phyloP scores from a whole-genome alignment of 2,329 filamentous ascomycete genomes.

The Elsinoe ampelina region DNA sequence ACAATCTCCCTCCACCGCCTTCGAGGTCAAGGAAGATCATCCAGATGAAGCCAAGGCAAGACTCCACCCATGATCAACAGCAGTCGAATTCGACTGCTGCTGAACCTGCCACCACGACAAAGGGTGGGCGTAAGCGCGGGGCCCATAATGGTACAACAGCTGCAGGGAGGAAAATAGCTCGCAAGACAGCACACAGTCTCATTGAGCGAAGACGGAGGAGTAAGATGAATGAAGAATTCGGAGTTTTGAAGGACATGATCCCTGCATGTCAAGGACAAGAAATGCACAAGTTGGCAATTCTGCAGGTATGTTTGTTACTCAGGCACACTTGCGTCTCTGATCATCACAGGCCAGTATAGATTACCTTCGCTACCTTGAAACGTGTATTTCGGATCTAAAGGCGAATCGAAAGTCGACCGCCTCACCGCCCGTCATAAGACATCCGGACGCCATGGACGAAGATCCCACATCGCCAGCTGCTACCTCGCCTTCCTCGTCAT shows the following conservation, averaged over 20 bases:
- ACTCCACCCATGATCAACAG: slow-evolving; percentile 26
- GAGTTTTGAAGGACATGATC: slow-evolving; percentile 86
- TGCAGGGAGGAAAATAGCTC: slow-evolving; percentile 85
- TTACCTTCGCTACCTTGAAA: slow-evolving; percentile 87
- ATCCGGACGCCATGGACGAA: slow-evolving; percentile 28
- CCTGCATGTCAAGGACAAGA: slow-evolving; percentile 87
- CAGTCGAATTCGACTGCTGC: slow-evolving; percentile 14
- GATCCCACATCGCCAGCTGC: slow-evolving; percentile 27
- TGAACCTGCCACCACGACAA: slow-evolving; percentile 20
- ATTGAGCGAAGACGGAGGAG: slow-evolving; percentile 83
- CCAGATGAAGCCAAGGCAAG: slow-evolving; percentile 73
- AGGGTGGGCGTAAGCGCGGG: slow-evolving; percentile 58
- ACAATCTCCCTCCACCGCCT: slow-evolving; percentile 81
- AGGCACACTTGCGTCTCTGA: background rate
- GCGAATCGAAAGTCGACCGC: slow-evolving; percentile 28
- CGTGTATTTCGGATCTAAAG: slow-evolving; percentile 75
- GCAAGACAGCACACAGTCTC: slow-evolving; percentile 91
- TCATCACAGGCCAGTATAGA: slow-evolving; percentile 74
- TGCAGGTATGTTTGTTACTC: slow-evolving; percentile 56
- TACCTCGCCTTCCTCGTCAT: slow-evolving; percentile 33
- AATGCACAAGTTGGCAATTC: slow-evolving; percentile 94
- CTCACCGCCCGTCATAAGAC: background rate
- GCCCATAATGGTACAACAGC: slow-evolving; percentile 61
- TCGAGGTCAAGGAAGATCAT: slow-evolving; percentile 93
- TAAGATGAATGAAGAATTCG: slow-evolving; percentile 99